These are phyloP conservation scores for Fagus crenata DNA, from an alignment of 306 rosid genomes.

Conservation along the genomic window DNA sequence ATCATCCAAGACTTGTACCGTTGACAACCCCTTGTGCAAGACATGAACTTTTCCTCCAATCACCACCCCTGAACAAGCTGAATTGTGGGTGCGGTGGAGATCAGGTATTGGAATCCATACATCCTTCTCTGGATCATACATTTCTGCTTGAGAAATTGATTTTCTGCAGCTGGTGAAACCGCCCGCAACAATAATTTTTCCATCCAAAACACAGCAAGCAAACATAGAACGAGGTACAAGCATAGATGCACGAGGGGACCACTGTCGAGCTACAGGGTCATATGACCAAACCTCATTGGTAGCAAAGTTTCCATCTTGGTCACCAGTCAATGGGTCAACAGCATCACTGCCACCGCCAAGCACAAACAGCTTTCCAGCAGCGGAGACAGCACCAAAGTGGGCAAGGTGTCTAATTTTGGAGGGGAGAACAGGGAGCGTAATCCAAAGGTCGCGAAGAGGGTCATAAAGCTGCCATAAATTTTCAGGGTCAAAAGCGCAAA, in stretches of 20 bases:
- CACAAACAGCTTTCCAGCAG: slow-evolving; percentile 87
- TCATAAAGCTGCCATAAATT: slow-evolving; percentile 95
- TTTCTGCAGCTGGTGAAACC: slow-evolving; percentile 94
- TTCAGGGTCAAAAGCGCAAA: slow-evolving; percentile 91
- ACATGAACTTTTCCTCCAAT: slow-evolving; percentile 80
- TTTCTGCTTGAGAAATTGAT: slow-evolving; percentile 91
- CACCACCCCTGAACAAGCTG: slow-evolving; percentile 90
- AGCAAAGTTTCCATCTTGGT: slow-evolving; percentile 94
- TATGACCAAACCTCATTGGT: slow-evolving; percentile 97
- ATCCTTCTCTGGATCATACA: slow-evolving; percentile 86
- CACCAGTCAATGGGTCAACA: slow-evolving; percentile 93
- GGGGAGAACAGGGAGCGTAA: slow-evolving; percentile 92
- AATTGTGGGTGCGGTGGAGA: slow-evolving; percentile 84
- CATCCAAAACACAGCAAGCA: slow-evolving; percentile 91
- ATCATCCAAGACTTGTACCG: slow-evolving; percentile 76
- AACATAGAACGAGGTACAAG: slow-evolving; percentile 94
- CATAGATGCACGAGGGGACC: slow-evolving; percentile 83
- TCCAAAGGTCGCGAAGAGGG: slow-evolving; percentile 84
- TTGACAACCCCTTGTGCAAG: slow-evolving; percentile 88
- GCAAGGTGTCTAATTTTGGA: slow-evolving; percentile 86
- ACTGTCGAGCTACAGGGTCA: slow-evolving; percentile 73
- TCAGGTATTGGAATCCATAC: slow-evolving; percentile 79
- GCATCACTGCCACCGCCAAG: slow-evolving; percentile 97
- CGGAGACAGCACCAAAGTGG: slow-evolving; percentile 81
- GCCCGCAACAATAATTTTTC: slow-evolving; percentile 90